Percentiles rank a stretch among this genome's conserved stretches.
Evolutionary conservation across 2,329 filamentous ascomycete species (phyloP).

Genomic region (Aspergillus viridinutans): DNA sequence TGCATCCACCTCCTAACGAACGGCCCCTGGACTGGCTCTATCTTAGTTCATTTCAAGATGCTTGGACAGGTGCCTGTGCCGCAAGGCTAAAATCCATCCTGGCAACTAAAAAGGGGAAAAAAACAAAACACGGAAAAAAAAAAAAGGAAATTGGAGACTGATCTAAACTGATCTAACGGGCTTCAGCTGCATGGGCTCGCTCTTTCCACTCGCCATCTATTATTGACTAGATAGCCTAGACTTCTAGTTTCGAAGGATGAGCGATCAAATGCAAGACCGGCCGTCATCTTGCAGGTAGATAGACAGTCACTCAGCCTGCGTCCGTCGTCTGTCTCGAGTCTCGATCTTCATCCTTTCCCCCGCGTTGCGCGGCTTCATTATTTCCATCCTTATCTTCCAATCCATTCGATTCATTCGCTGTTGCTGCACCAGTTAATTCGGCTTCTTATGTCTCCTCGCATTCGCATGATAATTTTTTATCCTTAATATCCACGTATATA

Average conservation of each 20-base stretch:
- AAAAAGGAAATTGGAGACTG: not conserved
- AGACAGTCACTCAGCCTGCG: not conserved
- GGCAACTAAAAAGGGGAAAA: not conserved
- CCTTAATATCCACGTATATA: not conserved
- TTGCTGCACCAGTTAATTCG: not conserved
- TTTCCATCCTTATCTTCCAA: not conserved
- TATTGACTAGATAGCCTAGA: not conserved
- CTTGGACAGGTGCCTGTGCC: not conserved
- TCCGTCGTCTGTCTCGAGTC: not conserved
- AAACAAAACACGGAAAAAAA: not conserved
- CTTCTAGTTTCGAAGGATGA: not conserved
- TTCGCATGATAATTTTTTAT: not conserved
- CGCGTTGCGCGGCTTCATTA: not conserved
- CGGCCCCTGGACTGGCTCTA: conserved; percentile 1
- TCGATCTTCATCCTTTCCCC: not conserved
- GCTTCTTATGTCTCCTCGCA: not conserved
- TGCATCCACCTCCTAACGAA: not conserved
- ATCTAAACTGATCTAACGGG: not conserved
- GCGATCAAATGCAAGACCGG: not conserved
- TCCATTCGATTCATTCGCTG: too few relatives aligned
- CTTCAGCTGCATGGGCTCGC: not conserved
- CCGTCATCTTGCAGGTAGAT: not conserved
- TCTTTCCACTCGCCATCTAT: not conserved
- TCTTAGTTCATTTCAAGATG: not conserved
- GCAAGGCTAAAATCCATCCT: not conserved